A percentile compares a stretch with the other conserved stretches of the same genome.
Conservation (phyloP, 2,329 filamentous ascomycete species). For the Colletotrichum sp. region DNA sequence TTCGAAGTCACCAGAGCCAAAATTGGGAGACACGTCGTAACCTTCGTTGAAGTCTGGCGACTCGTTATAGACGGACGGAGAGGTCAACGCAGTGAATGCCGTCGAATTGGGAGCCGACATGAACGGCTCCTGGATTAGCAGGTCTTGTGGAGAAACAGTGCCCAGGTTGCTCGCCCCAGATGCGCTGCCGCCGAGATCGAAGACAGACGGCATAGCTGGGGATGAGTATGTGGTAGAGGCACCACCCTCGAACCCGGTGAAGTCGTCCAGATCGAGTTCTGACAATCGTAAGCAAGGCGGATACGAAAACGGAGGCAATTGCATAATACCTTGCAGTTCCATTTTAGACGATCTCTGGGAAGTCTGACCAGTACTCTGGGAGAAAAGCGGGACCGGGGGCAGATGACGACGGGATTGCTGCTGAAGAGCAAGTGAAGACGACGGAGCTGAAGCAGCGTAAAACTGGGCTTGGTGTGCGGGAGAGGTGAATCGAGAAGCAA, state of each 20-base stretch:
- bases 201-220: constrained; percentile 53
- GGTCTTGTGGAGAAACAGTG: constrained; percentile 86
- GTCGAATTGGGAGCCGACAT: constrained; percentile 82
- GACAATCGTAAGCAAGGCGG: neutral
- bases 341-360: constrained; percentile 52
- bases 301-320: constrained; percentile 12
- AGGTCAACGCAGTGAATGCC: constrained; percentile 83
- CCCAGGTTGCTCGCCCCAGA: constrained; percentile 61
- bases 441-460: constrained; percentile 71
- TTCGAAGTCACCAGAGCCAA: constrained; percentile 52
- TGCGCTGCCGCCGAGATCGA: constrained; percentile 56
- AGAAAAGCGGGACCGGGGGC: constrained; percentile 76
- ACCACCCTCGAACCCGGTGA: constrained; percentile 61
- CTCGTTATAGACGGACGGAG: constrained; percentile 78
- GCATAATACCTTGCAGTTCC: constrained; percentile 59
- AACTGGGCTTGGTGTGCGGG: constrained; percentile 53
- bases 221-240: constrained; percentile 57
- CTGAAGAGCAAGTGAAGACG: constrained; percentile 63
- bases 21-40: constrained; percentile 66
- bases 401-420: constrained; percentile 56
- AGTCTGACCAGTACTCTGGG: constrained; percentile 61
- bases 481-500: constrained; percentile 62
- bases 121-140: constrained; percentile 72
- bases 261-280: constrained; percentile 59
- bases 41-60: constrained; percentile 75